phyloP scores from a whole-genome alignment of 768 basidiomycete species.

The Cystofilobasidium bisporidii region DNA sequence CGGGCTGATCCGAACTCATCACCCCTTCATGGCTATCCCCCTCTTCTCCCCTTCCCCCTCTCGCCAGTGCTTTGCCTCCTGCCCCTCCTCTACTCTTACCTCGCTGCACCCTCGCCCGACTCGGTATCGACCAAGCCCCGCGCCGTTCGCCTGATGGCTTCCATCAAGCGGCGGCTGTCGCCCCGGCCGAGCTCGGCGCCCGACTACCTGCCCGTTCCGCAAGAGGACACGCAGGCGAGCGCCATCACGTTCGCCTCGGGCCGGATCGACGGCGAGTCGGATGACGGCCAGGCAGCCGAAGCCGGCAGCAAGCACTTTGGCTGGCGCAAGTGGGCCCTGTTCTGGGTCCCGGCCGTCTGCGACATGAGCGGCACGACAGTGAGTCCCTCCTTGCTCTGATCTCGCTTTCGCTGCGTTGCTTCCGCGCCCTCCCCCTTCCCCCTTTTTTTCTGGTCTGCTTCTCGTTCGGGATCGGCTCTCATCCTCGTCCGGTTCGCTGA shows the following conservation, averaged over 20 bases:
- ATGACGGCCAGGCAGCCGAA: conserved; percentile 18
- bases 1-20: neutral
- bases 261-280: conserved; percentile 17
- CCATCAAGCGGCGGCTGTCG: neutral
- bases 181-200: neutral
- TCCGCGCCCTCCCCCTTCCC: too few relatives aligned
- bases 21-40: conserved; percentile 16
- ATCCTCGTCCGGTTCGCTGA: too few relatives aligned
- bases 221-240: neutral
- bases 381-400: conserved; percentile 34
- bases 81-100: conserved; percentile 65
- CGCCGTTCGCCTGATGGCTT: neutral
- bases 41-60: too few relatives aligned
- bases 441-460: too few relatives aligned
- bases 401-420: too few relatives aligned
- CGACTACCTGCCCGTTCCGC: conserved; percentile 3
- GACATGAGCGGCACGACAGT: conserved; percentile 88
- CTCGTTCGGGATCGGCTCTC: too few relatives aligned
- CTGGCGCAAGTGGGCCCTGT: conserved; percentile 61
- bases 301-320: conserved; percentile 32
- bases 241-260: neutral
- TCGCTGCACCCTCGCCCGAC: conserved; percentile 41
- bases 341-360: conserved; percentile 81
- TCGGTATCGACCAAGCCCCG: conserved; percentile 2
- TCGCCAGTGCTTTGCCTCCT: conserved; percentile 63